Percentiles rank a stretch among this genome's conserved stretches.
These are phyloP conservation scores for Amyloporia xantha DNA, from an alignment of 768 basidiomycete genomes.

Conservation along the genomic window DNA sequence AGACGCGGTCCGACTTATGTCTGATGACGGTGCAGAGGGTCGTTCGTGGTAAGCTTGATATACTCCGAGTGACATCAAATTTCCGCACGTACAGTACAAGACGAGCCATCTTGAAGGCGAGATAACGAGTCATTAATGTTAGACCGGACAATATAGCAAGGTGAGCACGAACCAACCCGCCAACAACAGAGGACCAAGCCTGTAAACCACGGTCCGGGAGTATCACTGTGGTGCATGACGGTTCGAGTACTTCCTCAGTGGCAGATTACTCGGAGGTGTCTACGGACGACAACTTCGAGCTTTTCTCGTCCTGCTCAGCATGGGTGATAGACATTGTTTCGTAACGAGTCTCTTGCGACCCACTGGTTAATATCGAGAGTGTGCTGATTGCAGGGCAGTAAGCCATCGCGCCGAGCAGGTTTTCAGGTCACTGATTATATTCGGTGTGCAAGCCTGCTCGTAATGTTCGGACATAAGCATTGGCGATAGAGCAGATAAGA, in stretches of 20 bases:
- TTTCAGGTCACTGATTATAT: too few species aligned
- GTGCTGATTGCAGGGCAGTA: too few species aligned
- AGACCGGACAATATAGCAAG: background rate
- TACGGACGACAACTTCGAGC: background rate
- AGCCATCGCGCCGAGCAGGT: too few species aligned
- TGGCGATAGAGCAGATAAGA: too few species aligned
- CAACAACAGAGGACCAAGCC: conserved; percentile 1
- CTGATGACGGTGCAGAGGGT: background rate
- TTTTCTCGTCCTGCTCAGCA: background rate
- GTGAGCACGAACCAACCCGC: background rate
- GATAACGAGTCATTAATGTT: background rate
- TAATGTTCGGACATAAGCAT: too few species aligned
- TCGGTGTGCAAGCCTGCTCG: too few species aligned
- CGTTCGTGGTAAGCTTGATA: conserved; percentile 14
- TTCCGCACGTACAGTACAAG: conserved; percentile 11
- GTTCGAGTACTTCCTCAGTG: background rate
- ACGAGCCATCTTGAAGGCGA: background rate
- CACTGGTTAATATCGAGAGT: too few species aligned
- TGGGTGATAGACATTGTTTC: background rate
- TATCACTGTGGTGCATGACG: background rate
- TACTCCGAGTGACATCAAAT: conserved; percentile 10
- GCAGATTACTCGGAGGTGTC: background rate
- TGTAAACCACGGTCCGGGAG: conserved; percentile 1
- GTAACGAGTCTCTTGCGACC: too few species aligned
- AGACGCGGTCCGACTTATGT: conserved; percentile 41